A percentile compares a stretch with the other conserved stretches of the same genome.
These are phyloP conservation scores for Actinidia chinensis DNA, from an alignment of 179 eudicot genomes.

Conservation along the genomic window DNA sequence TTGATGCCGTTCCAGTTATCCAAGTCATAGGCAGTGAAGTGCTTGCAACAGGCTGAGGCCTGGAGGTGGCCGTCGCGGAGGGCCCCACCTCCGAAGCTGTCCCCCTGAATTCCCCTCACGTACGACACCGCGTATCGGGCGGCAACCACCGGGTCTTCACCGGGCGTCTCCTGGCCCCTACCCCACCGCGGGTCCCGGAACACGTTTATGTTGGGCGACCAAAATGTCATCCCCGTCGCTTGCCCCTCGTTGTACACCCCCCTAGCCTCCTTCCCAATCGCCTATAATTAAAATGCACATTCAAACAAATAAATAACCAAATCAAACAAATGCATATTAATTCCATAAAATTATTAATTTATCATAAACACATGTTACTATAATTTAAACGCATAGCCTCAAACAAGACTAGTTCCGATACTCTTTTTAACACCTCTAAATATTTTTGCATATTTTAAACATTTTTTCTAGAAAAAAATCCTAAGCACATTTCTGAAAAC, in stretches of 20 bases:
- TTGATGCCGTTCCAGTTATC: constrained; percentile 73
- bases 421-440: too few species aligned
- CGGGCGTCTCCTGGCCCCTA: constrained; percentile 78
- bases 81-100: not conserved
- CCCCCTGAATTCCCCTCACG: constrained; percentile 60
- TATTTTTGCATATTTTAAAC: too few species aligned
- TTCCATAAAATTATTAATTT: too few species aligned
- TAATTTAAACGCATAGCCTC: too few species aligned
- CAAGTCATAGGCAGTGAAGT: constrained; percentile 69
- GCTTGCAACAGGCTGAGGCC: constrained; percentile 73
- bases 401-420: too few species aligned
- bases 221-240: constrained; percentile 55
- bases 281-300: constrained; percentile 26
- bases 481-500: too few species aligned
- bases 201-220: constrained; percentile 74
- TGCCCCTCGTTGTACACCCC: constrained; percentile 73
- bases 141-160: constrained; percentile 61
- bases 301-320: too few species aligned
- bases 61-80: constrained; percentile 41
- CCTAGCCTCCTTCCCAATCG: constrained; percentile 64
- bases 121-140: constrained; percentile 56
- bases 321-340: too few species aligned
- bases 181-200: constrained; percentile 77
- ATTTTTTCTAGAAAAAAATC: too few species aligned
- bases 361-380: too few species aligned